A percentile compares a stretch with the other conserved stretches of the same genome.
These are phyloP conservation scores for Microcyclospora pomicola DNA, from an alignment of 2,329 filamentous ascomycete genomes.

Conservation along the genomic window DNA sequence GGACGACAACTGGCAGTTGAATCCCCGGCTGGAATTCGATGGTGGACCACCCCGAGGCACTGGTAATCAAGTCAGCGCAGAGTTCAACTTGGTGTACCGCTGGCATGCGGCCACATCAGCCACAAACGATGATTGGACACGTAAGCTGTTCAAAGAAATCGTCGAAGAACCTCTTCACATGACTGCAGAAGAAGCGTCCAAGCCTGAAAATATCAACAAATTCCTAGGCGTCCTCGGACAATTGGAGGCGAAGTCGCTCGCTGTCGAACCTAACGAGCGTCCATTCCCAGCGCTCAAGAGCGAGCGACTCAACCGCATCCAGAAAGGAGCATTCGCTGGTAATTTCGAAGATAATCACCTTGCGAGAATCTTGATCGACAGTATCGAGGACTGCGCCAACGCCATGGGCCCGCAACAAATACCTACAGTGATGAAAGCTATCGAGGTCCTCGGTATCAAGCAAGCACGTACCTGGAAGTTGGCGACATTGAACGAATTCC, in stretches of 20 bases:
- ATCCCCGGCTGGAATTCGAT: constrained; percentile 28
- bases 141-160: constrained; percentile 24
- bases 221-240: constrained; percentile 18
- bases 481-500: constrained; percentile 50
- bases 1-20: constrained; percentile 31
- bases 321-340: constrained; percentile 29
- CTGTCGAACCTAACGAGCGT: constrained; percentile 18
- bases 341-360: constrained; percentile 46
- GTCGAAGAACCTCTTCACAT: constrained; percentile 8
- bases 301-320: constrained; percentile 17
- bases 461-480: constrained; percentile 50
- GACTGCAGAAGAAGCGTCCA: constrained; percentile 10
- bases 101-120: constrained; percentile 34
- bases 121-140: constrained; percentile 34
- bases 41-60: constrained; percentile 27
- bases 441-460: constrained; percentile 50
- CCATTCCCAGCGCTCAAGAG: constrained; percentile 21
- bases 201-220: constrained; percentile 14
- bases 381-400: constrained; percentile 48
- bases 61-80: constrained; percentile 38
- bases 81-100: constrained; percentile 42
- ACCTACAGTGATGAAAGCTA: constrained; percentile 42
- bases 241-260: constrained; percentile 16
- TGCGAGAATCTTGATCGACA: constrained; percentile 39
- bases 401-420: constrained; percentile 47